Evolutionary conservation across 768 basidiomycete species (phyloP), one percentile per base, ranked within the genome.

Genomic region (Astraeus odoratus): DNA sequence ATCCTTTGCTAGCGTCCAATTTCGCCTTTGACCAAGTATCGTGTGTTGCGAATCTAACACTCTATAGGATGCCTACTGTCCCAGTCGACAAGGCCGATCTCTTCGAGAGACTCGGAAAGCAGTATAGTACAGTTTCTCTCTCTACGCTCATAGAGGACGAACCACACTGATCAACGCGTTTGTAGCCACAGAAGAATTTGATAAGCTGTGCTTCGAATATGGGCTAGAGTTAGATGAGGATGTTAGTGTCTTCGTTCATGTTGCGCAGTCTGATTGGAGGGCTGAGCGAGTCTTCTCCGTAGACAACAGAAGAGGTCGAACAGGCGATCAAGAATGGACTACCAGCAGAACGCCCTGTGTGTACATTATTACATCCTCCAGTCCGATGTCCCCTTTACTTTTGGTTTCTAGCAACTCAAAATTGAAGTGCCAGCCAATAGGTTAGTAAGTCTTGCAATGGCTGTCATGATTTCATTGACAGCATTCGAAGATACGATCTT

Each of bases 361-460:
- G 60, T 57, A 76, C 60, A 23, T 35, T 23, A 16, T 42, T 34
- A 22, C 31, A 31, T 24, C 22, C 9, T 16, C 16, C 24, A n/a
- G 13, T 19, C n/a, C 22, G 9, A 20, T 24, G 15, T 9, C 19
- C 18, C 27, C 5, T 48, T 61, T 39, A 58, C 18, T 8, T 9
- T 5, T 25, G 43, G 3, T 29, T 6, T 43, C 39, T 53, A 97
- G 83, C 91, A 96, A 88, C 72, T 99, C 56, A 99, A 98, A 76
- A 96, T 99, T 56, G 96, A 99, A 66, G 78, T 97, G 35, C 94
- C 96, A 36, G 96, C 96, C n/a, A 99, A 99, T 65, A 83, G 93
- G 92, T 80, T 46, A 23, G 62, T 53, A 23, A 12, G n/a, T 19
- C 9, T 27, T 31, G 15, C 43, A 24, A 40, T 8, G 33, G 27